Evolutionary conservation across 331 rosid species (phyloP).

Genomic region (Quercus tomentella): DNA sequence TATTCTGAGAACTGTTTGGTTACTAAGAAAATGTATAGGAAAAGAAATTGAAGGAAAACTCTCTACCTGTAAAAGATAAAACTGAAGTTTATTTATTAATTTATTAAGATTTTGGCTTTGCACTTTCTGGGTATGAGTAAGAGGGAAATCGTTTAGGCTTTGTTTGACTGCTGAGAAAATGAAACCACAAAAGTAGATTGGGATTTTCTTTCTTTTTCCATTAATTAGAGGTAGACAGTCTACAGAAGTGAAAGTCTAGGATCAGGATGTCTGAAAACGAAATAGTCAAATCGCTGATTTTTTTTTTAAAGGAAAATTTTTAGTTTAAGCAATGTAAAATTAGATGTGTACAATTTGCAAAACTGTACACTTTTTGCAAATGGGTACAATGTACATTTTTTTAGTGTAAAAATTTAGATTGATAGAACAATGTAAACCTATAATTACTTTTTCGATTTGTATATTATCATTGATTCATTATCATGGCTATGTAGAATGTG

Average conservation of each 20-base stretch:
- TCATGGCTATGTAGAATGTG: conserved; percentile 50
- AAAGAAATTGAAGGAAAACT: background rate
- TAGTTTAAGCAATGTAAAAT: too few species aligned
- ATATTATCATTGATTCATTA: background rate
- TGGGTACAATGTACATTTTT: too few species aligned
- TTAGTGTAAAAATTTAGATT: too few species aligned
- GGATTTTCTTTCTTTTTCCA: background rate
- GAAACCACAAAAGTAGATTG: background rate
- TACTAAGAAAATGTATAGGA: background rate
- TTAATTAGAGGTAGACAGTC: background rate
- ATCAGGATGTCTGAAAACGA: too few species aligned
- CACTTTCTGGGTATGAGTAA: background rate
- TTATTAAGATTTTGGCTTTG: background rate
- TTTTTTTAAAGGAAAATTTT: background rate
- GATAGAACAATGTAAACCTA: too few species aligned
- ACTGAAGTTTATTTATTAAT: background rate
- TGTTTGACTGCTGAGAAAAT: background rate
- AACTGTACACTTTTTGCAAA: too few species aligned
- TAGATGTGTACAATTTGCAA: too few species aligned
- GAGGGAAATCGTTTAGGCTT: background rate
- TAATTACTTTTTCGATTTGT: too few species aligned
- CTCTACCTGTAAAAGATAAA: background rate
- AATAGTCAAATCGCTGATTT: too few species aligned
- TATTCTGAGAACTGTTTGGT: background rate
- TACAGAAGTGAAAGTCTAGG: background rate